A percentile compares a stretch with the other conserved stretches of the same genome.
Evolutionary conservation across 169 alveolate genomes (phyloP).

Genomic region (Plasmodium billcollinsi): DNA sequence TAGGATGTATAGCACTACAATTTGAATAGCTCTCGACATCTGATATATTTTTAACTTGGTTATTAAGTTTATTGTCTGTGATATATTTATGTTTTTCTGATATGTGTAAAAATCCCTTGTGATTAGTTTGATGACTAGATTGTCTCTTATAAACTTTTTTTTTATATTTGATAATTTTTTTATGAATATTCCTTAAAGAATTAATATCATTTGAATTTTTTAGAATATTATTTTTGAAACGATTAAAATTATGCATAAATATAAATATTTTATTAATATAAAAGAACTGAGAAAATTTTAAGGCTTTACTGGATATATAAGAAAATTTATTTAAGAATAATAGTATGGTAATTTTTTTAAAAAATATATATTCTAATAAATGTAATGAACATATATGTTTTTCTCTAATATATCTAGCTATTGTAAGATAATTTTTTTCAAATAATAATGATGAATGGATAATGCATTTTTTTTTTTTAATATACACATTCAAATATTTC

Average conservation of each 20-base stretch:
- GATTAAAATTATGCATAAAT: slow-evolving; percentile 64
- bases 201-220: slow-evolving; percentile 13
- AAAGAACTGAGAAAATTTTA: slow-evolving; percentile 66
- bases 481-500: slow-evolving; percentile 41
- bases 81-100: no score
- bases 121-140: no score
- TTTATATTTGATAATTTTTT: slow-evolving; percentile 39
- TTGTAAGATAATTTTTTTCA: slow-evolving; percentile 61
- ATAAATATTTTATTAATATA: slow-evolving; percentile 63
- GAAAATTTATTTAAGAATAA: slow-evolving; percentile 69
- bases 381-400: slow-evolving; percentile 65
- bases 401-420: slow-evolving; percentile 73
- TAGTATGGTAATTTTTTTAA: slow-evolving; percentile 55
- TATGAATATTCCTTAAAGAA: slow-evolving; percentile 43
- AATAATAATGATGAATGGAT: slow-evolving; percentile 64
- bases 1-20: no score
- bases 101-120: no score
- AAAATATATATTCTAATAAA: slow-evolving; percentile 68
- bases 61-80: no score
- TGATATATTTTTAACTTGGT: no score
- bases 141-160: background rate
- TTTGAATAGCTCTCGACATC: no score
- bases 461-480: slow-evolving; percentile 69
- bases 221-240: slow-evolving; percentile 34
- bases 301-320: slow-evolving; percentile 56